phyloP scores from a whole-genome alignment of 2,329 filamentous ascomycete species.

The Nemania sp. region DNA sequence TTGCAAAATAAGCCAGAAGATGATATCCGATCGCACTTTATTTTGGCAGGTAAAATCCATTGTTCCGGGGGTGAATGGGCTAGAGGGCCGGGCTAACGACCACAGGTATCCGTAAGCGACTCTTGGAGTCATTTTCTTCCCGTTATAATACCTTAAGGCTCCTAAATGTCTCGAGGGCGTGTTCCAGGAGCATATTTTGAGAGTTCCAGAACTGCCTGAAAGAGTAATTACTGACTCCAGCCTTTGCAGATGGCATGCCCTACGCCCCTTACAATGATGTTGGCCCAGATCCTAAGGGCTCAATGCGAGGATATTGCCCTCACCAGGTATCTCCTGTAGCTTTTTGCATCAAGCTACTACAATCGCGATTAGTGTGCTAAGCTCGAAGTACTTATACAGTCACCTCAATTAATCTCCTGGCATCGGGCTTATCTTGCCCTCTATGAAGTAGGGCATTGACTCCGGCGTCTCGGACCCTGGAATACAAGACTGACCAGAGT shows the following conservation, averaged over 20 bases:
- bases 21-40: slow-evolving; percentile 54
- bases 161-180: too few relatives aligned
- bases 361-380: too few relatives aligned
- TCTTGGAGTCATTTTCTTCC: too few relatives aligned
- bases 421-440: slow-evolving; percentile 59
- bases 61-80: not conserved
- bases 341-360: too few relatives aligned
- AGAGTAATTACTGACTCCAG: too few relatives aligned
- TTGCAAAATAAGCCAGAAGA: slow-evolving; percentile 47
- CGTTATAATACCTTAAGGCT: too few relatives aligned
- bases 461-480: not conserved
- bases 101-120: slow-evolving; percentile 28
- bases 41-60: slow-evolving; percentile 47
- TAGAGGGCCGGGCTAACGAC: slow-evolving; percentile 4
- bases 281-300: slow-evolving; percentile 39
- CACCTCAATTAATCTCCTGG: slow-evolving; percentile 56
- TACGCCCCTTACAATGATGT: slow-evolving; percentile 47
- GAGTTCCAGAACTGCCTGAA: too few relatives aligned
- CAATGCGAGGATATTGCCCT: slow-evolving; percentile 32
- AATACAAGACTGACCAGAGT: slow-evolving; percentile 23
- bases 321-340: too few relatives aligned
- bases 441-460: slow-evolving; percentile 52
- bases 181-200: too few relatives aligned
- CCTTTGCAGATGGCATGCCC: slow-evolving; percentile 43
- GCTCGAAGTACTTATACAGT: slow-evolving; percentile 37